Evolutionary conservation across 2,329 filamentous ascomycete species (phyloP), one percentile per base, ranked within the genome.

Genomic region (Xylaria sp.): DNA sequence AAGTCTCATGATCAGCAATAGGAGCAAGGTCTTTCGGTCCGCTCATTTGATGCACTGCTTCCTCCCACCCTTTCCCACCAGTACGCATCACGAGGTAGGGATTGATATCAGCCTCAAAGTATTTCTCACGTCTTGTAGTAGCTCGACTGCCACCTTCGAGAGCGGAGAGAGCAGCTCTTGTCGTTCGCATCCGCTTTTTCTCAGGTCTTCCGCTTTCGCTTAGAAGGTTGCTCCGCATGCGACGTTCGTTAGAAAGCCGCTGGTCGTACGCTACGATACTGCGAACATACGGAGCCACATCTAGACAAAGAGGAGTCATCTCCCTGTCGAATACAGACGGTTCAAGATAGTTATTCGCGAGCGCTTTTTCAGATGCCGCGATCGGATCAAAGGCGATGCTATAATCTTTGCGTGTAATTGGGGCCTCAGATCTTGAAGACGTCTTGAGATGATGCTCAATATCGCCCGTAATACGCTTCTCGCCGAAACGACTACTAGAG

Each of bases 211-310:
- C 86, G 6, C 87, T 87, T 71, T 90, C 87, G 62, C 87, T 89
- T 13, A 92, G 80, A 0, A 94, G 79, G 63, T 84, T 89, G 72
- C 88, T 89, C 10, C 92, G 80, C 20, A 86, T 86, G 8, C 88
- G 78, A 12, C 93, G 88, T 71, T 93, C 88, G 69, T 89, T 84
- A 75, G 94, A 91, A 1, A 96, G 86, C 0, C 85, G 85, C 23
- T 89, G 83, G 74, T 98, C 95, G 76, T 91, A 92, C 0, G 90
- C 85, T 1, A 95, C 90, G 68, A 99, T 98, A 46, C 87, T 86
- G 12, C 97, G 92, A n/a, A 98, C 88, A 78, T 93, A 98, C 0
- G 97, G 96, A 0, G 94, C 94, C 1, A 98, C 84, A 71, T 99
- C 96, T 13, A 91, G 82, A 0, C 88, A 86, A 39, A 97, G 88